phyloP scores from a whole-genome alignment of 164 flowering plant genomes.

The Vitis vinifera region ASM3070453v1 NC_081810.1:3935501-3936000 shows the following conservation, averaged over 20 bases:
- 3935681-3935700: constrained; percentile 63
- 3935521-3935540: no score
- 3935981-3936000: no score
- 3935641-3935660: constrained; percentile 52
- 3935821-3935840: neutral
- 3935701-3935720: constrained; percentile 62
- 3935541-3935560: neutral
- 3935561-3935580: constrained; percentile 23
- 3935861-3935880: neutral
- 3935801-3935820: neutral
- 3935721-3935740: constrained; percentile 60
- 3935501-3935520: no score
- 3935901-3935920: no score
- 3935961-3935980: no score
- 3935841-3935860: neutral
- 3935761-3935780: constrained; percentile 9
- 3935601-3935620: constrained; percentile 78
- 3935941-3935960: no score
- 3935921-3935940: no score
- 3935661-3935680: constrained; percentile 84
- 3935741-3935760: constrained; percentile 37
- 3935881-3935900: neutral
- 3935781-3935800: neutral
- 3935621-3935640: constrained; percentile 79
- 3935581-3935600: constrained; percentile 77